Percentiles rank a stretch among this genome's conserved stretches.
Conservation (phyloP, 108 stramenopile species). For the Craspedostauros australis region DNA sequence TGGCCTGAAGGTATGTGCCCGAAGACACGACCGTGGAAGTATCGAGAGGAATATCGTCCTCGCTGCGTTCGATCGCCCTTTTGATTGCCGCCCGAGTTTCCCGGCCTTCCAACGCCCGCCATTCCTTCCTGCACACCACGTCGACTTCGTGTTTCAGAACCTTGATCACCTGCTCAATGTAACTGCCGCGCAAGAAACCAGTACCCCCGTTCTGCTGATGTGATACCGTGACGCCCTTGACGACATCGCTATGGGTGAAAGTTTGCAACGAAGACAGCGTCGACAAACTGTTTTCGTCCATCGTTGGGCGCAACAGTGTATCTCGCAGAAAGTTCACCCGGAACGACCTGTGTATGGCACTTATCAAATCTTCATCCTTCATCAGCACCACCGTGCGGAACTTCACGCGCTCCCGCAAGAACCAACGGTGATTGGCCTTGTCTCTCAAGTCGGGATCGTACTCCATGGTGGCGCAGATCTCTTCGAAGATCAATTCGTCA, state of each 20-base stretch:
- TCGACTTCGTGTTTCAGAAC: conserved; percentile 55
- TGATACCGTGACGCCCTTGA: conserved; percentile 67
- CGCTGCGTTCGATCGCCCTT: not conserved
- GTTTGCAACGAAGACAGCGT: conserved; percentile 73
- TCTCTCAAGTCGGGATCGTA: conserved; percentile 80
- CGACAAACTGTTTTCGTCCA: conserved; percentile 81
- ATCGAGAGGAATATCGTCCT: conserved; percentile 10
- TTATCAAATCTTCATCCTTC: conserved; percentile 63
- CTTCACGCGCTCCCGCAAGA: conserved; percentile 57
- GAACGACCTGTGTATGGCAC: conserved; percentile 72
- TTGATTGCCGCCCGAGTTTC: not conserved
- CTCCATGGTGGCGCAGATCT: conserved; percentile 63
- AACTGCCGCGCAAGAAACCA: conserved; percentile 37
- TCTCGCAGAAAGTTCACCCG: conserved; percentile 80
- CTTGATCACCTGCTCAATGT: conserved; percentile 58
- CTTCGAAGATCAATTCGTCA: conserved; percentile 62
- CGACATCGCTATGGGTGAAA: conserved; percentile 77
- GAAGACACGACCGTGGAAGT: conserved; percentile 18
- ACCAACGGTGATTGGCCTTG: conserved; percentile 76
- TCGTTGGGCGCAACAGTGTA: conserved; percentile 74
- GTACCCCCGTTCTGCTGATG: conserved; percentile 23
- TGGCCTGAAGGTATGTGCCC: conserved; percentile 8
- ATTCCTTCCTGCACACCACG: conserved; percentile 45
- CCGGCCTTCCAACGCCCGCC: conserved; percentile 34
- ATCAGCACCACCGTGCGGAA: conserved; percentile 81